phyloP scores from a whole-genome alignment of 1,284 basidiomycete species.

The Naganishia sp. region DNA sequence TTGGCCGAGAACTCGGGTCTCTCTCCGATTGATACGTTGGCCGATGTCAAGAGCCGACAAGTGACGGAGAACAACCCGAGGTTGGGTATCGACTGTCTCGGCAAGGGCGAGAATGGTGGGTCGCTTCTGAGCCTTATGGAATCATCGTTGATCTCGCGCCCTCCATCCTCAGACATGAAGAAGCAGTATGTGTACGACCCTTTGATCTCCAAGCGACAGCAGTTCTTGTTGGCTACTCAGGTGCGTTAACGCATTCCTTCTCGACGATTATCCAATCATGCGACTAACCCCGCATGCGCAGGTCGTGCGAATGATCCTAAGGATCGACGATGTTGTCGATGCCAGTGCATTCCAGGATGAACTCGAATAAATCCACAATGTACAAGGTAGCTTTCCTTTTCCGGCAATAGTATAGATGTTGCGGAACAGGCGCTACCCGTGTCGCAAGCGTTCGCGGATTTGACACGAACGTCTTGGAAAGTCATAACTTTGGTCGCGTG shows the following conservation, averaged over 20 bases:
- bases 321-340: slow-evolving; percentile 54
- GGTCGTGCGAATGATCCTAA: slow-evolving; percentile 50
- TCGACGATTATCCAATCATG: neutral
- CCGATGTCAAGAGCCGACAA: slow-evolving; percentile 91
- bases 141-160: slow-evolving; percentile 7
- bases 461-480: too few species aligned
- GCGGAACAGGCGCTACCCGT: neutral
- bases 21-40: slow-evolving; percentile 92
- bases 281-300: neutral
- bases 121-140: slow-evolving; percentile 28
- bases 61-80: slow-evolving; percentile 81
- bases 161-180: slow-evolving; percentile 77
- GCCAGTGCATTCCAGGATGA: slow-evolving; percentile 47
- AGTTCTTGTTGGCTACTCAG: slow-evolving; percentile 96
- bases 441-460: too few species aligned
- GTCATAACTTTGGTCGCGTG: too few species aligned
- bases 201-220: slow-evolving; percentile 94
- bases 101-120: slow-evolving; percentile 79
- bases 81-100: slow-evolving; percentile 91
- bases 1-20: slow-evolving; percentile 97
- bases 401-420: neutral
- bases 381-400: neutral
- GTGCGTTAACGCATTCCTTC: slow-evolving; percentile 55
- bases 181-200: slow-evolving; percentile 96
- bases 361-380: slow-evolving; percentile 32